Base-by-base conservation (phyloP, 176 grass and related monocot genomes). In the Canna indica region DNA sequence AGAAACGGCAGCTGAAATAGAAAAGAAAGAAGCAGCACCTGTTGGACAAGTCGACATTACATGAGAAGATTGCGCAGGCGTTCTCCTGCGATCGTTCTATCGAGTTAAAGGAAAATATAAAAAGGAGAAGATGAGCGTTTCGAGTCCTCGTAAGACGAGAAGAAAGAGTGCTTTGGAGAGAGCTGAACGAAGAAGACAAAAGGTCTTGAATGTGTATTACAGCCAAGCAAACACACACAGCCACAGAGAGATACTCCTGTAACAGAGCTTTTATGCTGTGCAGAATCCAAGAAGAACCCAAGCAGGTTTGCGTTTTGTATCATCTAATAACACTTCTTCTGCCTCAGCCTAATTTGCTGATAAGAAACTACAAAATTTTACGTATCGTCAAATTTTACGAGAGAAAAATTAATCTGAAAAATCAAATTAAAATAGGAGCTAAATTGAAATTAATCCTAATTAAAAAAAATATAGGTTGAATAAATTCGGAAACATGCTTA, bases 1-100 rank as follows among this genome's bases (percentile, higher is more conserved):
- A n/a, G n/a, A n/a, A 50, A 50, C 47, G 4, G 12, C 12, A 50
- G 18, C 16, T 22, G 47, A 50, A 50, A 50, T 5, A 22, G 47
- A 73, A 59, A 73, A 61, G 74, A 79, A 53, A 86, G 42, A 41
- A 44, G 29, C 20, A 62, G 32, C 22, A 72, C 70, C 47, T 50
- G 16, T 72, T 72, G 24, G 31, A 39, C 47, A 25, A 27, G 38
- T 26, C 39, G 46, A 57, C 24, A 67, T 25, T 56, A 46, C 57
- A 72, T 27, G 50, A 7, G 20, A 4, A 1, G 31, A 53, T 17
- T 13, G 0, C 7, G 36, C 6, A 14, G 16, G 10, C 15, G 16
- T 50, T 50, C 47, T 60, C 24, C 27, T 13, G 2, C 35, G 28
- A 7, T 39, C 16, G 56, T 74, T 32, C n/a, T 12, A 22, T 44